Evolutionary conservation across 129 eudicot species (phyloP).

Genomic region (Centrapalus pauciflorus): DNA sequence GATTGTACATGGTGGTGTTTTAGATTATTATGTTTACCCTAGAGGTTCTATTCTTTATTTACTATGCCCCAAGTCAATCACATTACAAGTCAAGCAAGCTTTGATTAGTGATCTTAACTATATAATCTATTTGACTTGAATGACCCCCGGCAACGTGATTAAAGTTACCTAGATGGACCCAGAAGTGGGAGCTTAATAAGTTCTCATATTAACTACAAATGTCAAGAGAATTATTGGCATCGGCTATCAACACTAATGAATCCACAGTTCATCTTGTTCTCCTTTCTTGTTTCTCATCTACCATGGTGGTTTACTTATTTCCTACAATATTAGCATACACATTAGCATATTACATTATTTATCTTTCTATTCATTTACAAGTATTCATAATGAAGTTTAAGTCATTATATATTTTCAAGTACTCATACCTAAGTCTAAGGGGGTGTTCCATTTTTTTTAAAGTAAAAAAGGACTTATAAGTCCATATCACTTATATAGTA

Average conservation of each 20-base stretch:
- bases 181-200: neutral
- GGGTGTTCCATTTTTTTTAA: neutral
- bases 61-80: neutral
- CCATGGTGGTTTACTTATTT: neutral
- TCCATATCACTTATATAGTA: too few relatives aligned
- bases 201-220: neutral
- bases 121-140: neutral
- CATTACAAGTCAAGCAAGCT: neutral
- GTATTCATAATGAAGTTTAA: neutral
- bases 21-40: neutral
- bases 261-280: neutral
- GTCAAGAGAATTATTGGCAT: neutral
- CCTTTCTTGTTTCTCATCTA: neutral
- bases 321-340: neutral
- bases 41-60: neutral
- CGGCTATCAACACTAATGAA: neutral
- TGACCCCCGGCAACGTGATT: neutral
- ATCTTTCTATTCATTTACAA: neutral
- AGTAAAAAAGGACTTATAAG: too few relatives aligned
- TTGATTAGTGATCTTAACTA: neutral
- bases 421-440: neutral
- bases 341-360: neutral
- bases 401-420: neutral
- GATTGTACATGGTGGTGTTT: neutral
- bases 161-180: conserved; percentile 1